Percentiles rank a stretch among this genome's conserved stretches.
These are phyloP conservation scores for Athelia sp. DNA, from an alignment of 1,284 basidiomycete species.

Conservation along the genomic window DNA sequence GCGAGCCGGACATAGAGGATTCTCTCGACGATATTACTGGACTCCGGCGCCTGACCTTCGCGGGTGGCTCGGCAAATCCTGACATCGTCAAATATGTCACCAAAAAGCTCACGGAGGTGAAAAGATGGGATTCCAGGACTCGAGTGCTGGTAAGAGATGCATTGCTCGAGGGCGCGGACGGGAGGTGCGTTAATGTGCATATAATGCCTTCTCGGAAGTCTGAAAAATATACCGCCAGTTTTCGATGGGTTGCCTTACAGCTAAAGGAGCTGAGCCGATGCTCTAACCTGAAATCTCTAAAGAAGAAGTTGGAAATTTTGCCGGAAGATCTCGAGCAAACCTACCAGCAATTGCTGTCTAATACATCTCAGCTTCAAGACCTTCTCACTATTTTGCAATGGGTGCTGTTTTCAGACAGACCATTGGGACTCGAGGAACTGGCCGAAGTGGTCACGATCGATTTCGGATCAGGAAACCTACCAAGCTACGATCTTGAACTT, in stretches of 20 bases:
- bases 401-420: background rate
- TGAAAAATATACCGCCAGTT: background rate
- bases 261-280: background rate
- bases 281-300: background rate
- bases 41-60: background rate
- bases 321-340: background rate
- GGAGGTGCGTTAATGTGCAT: background rate
- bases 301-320: background rate
- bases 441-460: background rate
- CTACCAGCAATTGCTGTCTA: background rate
- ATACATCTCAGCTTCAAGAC: background rate
- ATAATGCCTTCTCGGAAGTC: background rate
- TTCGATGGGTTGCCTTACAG: background rate
- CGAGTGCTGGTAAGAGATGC: background rate
- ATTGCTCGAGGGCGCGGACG: background rate
- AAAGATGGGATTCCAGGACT: background rate
- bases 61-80: background rate
- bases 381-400: background rate
- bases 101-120: background rate
- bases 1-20: background rate
- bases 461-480: background rate
- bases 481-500: background rate
- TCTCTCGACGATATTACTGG: background rate
- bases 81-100: background rate
- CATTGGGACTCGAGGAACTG: background rate